These are phyloP conservation scores for Dunaliella primolecta DNA, from an alignment of 139 green algal species.

Conservation along the genomic window DNA sequence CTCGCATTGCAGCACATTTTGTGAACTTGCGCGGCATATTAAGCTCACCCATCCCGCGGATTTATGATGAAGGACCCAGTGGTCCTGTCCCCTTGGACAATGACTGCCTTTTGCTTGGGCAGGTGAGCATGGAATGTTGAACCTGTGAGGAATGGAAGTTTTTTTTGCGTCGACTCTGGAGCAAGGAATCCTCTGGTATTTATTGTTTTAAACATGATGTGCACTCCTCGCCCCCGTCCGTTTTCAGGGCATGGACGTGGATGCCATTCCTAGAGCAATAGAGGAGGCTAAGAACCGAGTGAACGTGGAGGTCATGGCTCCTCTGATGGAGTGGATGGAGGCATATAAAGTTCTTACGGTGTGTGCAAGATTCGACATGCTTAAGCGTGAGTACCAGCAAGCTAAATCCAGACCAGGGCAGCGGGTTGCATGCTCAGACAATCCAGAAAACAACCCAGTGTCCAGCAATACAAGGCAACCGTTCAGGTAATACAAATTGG, in stretches of 20 bases:
- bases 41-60: slow-evolving; percentile 66
- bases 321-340: slow-evolving; percentile 73
- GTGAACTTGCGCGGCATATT: slow-evolving; percentile 55
- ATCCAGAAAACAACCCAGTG: too few species aligned
- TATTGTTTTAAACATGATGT: too few species aligned
- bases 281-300: slow-evolving; percentile 51
- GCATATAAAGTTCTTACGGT: slow-evolving; percentile 63
- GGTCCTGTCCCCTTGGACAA: slow-evolving; percentile 74
- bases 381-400: not conserved
- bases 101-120: slow-evolving; percentile 60
- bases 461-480: too few species aligned
- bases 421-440: too few species aligned
- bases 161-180: too few species aligned
- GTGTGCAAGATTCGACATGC: not conserved
- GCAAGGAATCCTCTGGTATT: too few species aligned
- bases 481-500: too few species aligned
- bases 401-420: too few species aligned
- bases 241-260: slow-evolving; percentile 36
- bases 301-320: slow-evolving; percentile 76
- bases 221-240: too few species aligned
- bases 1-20: slow-evolving; percentile 44
- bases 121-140: too few species aligned
- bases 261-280: slow-evolving; percentile 28
- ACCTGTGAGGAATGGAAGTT: too few species aligned
- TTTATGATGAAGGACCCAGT: slow-evolving; percentile 72